A percentile compares a stretch with the other conserved stretches of the same genome.
These are phyloP conservation scores for Diplodia sapinea DNA, from an alignment of 2,329 filamentous ascomycete genomes.

Conservation along the genomic window DNA sequence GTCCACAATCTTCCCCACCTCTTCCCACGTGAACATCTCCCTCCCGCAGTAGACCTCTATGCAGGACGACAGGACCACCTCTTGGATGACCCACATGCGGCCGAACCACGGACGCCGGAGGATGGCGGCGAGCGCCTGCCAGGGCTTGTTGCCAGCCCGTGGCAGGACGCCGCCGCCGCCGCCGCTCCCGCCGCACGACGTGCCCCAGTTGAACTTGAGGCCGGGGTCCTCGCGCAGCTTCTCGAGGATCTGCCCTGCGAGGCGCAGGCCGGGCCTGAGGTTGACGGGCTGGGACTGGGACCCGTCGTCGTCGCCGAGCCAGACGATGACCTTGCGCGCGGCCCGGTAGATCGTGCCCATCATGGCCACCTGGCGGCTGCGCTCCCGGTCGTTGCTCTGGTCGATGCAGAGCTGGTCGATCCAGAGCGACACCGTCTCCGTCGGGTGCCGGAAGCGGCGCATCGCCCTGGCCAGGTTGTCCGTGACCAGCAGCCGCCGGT, in stretches of 20 bases:
- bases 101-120: constrained; percentile 38
- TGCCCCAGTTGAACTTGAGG: constrained; percentile 23
- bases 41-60: constrained; percentile 26
- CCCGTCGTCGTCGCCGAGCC: constrained; percentile 42
- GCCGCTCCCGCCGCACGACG: background rate
- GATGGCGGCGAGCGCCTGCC: constrained; percentile 27
- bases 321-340: constrained; percentile 39
- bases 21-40: constrained; percentile 27
- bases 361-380: constrained; percentile 37
- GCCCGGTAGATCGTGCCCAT: constrained; percentile 41
- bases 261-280: constrained; percentile 18
- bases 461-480: constrained; percentile 35
- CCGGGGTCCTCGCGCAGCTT: background rate
- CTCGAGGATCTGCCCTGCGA: constrained; percentile 21
- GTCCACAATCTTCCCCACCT: constrained; percentile 23
- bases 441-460: constrained; percentile 33
- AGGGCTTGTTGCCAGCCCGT: constrained; percentile 15
- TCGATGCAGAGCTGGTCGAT: constrained; percentile 43
- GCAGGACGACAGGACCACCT: constrained; percentile 37
- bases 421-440: constrained; percentile 34
- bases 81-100: constrained; percentile 42
- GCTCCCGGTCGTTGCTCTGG: constrained; percentile 38
- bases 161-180: constrained; percentile 3
- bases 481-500: constrained; percentile 31
- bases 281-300: background rate